These are phyloP conservation scores for Cucumis hystrix DNA, from an alignment of 306 rosid species.

Conservation along the genomic window DNA sequence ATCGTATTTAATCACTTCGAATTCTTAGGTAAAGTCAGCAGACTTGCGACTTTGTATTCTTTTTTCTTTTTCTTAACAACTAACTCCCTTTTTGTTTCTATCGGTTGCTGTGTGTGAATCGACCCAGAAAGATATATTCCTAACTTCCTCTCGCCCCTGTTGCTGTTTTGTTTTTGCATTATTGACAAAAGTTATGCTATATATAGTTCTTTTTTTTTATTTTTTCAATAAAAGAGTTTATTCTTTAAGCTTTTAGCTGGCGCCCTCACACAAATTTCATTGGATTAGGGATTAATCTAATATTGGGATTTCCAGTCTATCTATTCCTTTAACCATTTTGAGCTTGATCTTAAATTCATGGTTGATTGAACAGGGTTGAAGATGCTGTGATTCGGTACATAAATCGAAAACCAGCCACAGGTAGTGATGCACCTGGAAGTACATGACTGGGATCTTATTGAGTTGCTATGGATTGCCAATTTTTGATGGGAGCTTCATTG, in stretches of 20 bases:
- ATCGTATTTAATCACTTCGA: not conserved
- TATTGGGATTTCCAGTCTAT: not conserved
- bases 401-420: slow-evolving; percentile 76
- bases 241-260: not conserved
- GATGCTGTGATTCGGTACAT: slow-evolving; percentile 40
- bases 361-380: slow-evolving; percentile 42
- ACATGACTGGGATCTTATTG: slow-evolving; percentile 24
- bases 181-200: not conserved
- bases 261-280: not conserved
- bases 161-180: not conserved
- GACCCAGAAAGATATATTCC: not conserved
- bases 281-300: not conserved
- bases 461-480: slow-evolving; percentile 8
- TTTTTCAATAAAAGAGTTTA: not conserved
- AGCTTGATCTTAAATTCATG: not conserved
- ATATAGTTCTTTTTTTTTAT: not conserved
- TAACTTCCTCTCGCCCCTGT: not conserved
- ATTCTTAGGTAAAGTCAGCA: not conserved
- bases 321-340: not conserved
- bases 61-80: not conserved
- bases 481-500: not conserved
- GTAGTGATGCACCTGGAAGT: slow-evolving; percentile 84
- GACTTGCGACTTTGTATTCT: not conserved
- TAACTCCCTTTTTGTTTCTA: not conserved
- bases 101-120: not conserved